Evolutionary conservation across 495 filamentous ascomycete genomes (phyloP).

Genomic region (Aspergillus panamensis): DNA sequence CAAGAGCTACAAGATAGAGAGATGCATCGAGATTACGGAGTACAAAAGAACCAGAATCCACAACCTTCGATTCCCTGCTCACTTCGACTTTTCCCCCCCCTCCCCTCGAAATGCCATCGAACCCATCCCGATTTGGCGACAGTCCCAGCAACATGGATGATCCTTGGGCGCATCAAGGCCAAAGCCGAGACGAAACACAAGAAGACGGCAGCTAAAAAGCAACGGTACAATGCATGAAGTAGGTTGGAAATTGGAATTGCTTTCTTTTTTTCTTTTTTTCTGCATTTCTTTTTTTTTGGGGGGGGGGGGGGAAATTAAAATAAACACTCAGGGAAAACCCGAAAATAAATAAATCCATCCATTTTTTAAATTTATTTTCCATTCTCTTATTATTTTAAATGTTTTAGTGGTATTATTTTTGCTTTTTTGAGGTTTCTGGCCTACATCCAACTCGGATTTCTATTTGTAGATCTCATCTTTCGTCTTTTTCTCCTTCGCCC

Average conservation of each 20-base stretch:
- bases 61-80: background rate
- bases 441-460: slow-evolving; percentile 9
- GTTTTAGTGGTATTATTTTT: slow-evolving; percentile 3
- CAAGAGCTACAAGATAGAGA: slow-evolving; percentile 12
- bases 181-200: slow-evolving; percentile 31
- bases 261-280: slow-evolving; percentile 11
- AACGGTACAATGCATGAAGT: slow-evolving; percentile 21
- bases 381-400: slow-evolving; percentile 5
- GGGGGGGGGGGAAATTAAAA: background rate
- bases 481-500: background rate
- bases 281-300: background rate
- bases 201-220: slow-evolving; percentile 19
- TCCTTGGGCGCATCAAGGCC: slow-evolving; percentile 30
- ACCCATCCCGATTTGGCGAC: slow-evolving; percentile 17
- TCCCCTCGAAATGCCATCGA: slow-evolving; percentile 6
- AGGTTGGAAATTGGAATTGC: slow-evolving; percentile 19
- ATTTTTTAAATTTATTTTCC: slow-evolving; percentile 8
- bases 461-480: slow-evolving; percentile 21
- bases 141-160: slow-evolving; percentile 33
- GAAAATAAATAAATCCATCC: background rate
- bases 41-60: slow-evolving; percentile 19
- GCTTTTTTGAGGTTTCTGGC: slow-evolving; percentile 1
- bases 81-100: background rate
- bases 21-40: slow-evolving; percentile 23
- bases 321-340: background rate